Evolutionary conservation across 192 early-diverging fungal species (phyloP).

Genomic region (Coemansia aciculifera): DNA sequence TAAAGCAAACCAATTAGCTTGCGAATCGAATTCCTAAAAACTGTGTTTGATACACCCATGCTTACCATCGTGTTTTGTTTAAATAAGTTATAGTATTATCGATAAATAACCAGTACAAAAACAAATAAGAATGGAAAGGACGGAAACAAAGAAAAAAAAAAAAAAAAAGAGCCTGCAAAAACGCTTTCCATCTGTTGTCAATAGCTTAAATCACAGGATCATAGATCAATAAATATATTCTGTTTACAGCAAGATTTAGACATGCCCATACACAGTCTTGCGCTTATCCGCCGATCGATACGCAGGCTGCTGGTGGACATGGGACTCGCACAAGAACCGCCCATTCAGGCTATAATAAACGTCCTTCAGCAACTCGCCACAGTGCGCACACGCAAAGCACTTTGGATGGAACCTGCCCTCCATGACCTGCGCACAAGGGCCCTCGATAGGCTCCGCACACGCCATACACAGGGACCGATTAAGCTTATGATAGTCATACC

Average conservation of each 20-base stretch:
- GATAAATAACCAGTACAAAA: conserved; percentile 1
- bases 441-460: conserved; percentile 84
- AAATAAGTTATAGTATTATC: not conserved
- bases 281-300: conserved; percentile 36
- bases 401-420: conserved; percentile 85
- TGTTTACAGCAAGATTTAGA: conserved; percentile 12
- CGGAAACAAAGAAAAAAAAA: not conserved
- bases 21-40: not conserved
- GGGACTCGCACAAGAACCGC: conserved; percentile 47
- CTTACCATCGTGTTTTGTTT: not conserved
- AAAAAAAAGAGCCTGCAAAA: not conserved
- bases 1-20: not conserved
- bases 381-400: conserved; percentile 75
- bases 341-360: conserved; percentile 54
- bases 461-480: conserved; percentile 81
- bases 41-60: not conserved
- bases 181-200: not conserved
- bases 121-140: not conserved
- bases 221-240: not conserved
- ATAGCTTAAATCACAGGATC: conserved; percentile 1
- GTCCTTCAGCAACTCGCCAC: conserved; percentile 46
- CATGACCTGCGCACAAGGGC: conserved; percentile 83
- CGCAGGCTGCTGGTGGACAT: conserved; percentile 40
- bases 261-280: conserved; percentile 42
- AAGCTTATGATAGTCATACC: conserved; percentile 82